Percentiles rank a stretch among this genome's conserved stretches.
These are phyloP conservation scores for Fraxinus velutina DNA, from an alignment of 305 asterid species.

Conservation along the genomic window DNA sequence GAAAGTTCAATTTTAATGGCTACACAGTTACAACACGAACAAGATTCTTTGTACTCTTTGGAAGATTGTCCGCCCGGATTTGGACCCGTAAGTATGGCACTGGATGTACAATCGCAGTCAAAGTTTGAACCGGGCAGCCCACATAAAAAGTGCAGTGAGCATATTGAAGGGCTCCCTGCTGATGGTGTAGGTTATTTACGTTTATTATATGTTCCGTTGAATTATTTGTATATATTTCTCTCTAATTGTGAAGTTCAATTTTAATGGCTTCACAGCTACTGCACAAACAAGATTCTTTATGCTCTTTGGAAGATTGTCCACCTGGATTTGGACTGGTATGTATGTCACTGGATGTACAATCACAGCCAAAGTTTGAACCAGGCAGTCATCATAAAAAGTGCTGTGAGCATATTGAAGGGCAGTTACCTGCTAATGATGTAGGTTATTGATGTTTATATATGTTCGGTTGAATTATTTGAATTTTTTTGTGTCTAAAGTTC, in stretches of 20 bases:
- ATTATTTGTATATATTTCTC: constrained; percentile 18
- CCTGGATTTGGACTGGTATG: constrained; percentile 68
- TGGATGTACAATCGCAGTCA: constrained; percentile 34
- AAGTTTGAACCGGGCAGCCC: constrained; percentile 5
- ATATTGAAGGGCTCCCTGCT: constrained; percentile 33
- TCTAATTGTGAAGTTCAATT: constrained; percentile 24
- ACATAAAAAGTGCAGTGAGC: constrained; percentile 18
- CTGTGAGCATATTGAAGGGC: constrained; percentile 32
- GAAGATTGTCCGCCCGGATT: constrained; percentile 86
- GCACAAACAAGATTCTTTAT: constrained; percentile 38
- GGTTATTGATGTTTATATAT: constrained; percentile 23
- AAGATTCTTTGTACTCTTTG: constrained; percentile 43
- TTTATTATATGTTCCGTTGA: constrained; percentile 18
- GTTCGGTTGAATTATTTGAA: constrained; percentile 17
- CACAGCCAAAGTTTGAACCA: constrained; percentile 21
- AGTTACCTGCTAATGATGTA: constrained; percentile 44
- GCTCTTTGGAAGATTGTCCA: constrained; percentile 58
- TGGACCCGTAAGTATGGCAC: constrained; percentile 37
- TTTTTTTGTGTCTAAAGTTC: constrained; percentile 26
- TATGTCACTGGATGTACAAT: constrained; percentile 34
- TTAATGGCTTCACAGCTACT: constrained; percentile 44
- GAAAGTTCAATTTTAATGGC: constrained; percentile 32
- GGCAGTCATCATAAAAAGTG: neutral
- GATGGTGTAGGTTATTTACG: constrained; percentile 41
- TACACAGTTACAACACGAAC: constrained; percentile 46